Base-by-base conservation (phyloP, 495 filamentous ascomycete species). In the Talaromyces nanjingensis region DNA sequence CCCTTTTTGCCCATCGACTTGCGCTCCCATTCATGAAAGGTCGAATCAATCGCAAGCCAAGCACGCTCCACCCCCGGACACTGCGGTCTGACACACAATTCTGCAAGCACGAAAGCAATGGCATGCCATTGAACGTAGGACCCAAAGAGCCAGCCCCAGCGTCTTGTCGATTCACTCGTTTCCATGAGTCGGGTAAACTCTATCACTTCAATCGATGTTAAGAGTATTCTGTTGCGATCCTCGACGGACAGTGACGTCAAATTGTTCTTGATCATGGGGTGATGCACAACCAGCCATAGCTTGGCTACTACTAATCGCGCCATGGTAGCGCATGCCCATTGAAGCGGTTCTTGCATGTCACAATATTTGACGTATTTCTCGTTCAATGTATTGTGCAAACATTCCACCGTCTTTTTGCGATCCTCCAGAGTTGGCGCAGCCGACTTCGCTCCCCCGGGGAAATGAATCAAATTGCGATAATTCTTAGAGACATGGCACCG, bases 111-210 rank as follows among this genome's bases (percentile, higher is more conserved):
- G 67, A 90, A 90, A 2, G 87, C 89, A 3, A 94, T 81, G 4
- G 91, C 89, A 65, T 93, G 89, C 87, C 88, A 91, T 64, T 93
- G 90, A 20, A 87, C 87, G 71, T 93, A 91, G 0, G 86, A 90
- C 68, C 86, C 82, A 74, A 91, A 92, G 8, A 92, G 81, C 92
- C 92, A 96, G 25, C 84, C 81, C 86, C 89, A 96, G 60, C 87
- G 83, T 59, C 82, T 80, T 3, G 83, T 84, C 9, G 83, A 76
- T 7, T 81, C 73, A 65, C 89, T 86, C 11, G 77, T 83, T 65
- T 86, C 83, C 12, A 93, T 73, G 11, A 86, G 69, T 25, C 83
- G 74, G n/a, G 80, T 81, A 66, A 89, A 90, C 69, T 96, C 91
- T 64, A 93, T 83, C 20, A 89, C 81, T 64, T 94, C 89, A 18